Evolutionary conservation across 2,329 filamentous ascomycete species (phyloP).

Genomic region (Penicillium hesseltinei): DNA sequence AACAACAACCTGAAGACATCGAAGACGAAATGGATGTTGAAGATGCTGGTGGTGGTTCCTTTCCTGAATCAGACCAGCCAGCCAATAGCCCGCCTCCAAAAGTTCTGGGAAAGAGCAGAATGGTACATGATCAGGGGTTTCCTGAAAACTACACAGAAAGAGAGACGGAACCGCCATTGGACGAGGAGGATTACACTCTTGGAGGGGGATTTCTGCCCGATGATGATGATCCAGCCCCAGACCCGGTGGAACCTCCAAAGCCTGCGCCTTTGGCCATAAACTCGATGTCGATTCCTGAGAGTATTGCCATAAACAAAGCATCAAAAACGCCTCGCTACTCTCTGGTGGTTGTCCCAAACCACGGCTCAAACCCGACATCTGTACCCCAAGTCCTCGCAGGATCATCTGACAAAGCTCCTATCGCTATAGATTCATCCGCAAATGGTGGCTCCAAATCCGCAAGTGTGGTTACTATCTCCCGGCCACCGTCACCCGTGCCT

Average conservation of each 20-base stretch:
- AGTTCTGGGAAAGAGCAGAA: background rate
- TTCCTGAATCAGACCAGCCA: constrained; percentile 33
- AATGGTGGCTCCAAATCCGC: constrained; percentile 22
- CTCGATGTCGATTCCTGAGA: background rate
- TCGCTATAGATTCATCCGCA: constrained; percentile 27
- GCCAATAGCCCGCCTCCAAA: background rate
- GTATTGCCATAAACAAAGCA: background rate
- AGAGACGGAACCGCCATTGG: background rate
- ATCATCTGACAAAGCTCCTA: constrained; percentile 23
- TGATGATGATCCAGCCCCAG: background rate
- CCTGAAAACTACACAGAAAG: background rate
- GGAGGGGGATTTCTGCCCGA: constrained; percentile 10
- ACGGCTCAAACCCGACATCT: background rate
- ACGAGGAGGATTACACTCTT: background rate
- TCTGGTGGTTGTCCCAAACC: constrained; percentile 32
- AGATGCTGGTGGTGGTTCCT: constrained; percentile 39
- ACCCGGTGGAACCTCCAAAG: background rate
- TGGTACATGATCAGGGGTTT: background rate
- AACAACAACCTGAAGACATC: constrained; percentile 39
- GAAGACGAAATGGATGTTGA: constrained; percentile 35
- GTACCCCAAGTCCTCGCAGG: constrained; percentile 8
- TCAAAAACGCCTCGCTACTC: constrained; percentile 25
- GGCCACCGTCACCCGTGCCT: constrained; percentile 8
- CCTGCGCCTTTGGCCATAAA: background rate
- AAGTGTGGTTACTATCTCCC: constrained; percentile 29